These are phyloP conservation scores for Podaxis mareebaensis DNA, from an alignment of 768 basidiomycete species.

Conservation along the genomic window DNA sequence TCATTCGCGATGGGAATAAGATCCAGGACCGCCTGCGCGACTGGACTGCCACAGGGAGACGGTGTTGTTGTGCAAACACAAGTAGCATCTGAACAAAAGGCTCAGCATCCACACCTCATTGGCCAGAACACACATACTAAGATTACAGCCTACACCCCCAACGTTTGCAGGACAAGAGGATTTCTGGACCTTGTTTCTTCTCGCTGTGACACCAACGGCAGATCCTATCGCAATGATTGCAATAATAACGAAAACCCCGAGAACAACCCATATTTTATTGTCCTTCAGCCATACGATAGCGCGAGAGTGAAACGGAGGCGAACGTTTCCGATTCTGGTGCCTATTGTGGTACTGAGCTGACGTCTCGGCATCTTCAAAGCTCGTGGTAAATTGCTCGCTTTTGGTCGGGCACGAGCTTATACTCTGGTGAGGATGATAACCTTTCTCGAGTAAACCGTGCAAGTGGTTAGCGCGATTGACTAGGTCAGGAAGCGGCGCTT, in stretches of 20 bases:
- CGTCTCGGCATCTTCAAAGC: slow-evolving; percentile 22
- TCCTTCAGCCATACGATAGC: slow-evolving; percentile 16
- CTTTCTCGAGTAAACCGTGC: slow-evolving; percentile 50
- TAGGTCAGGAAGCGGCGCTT: slow-evolving; percentile 52
- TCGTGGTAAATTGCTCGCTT: slow-evolving; percentile 21
- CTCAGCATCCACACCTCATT: slow-evolving; percentile 9
- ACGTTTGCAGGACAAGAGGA: slow-evolving; percentile 41
- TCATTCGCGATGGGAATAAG: slow-evolving; percentile 51
- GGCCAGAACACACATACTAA: slow-evolving; percentile 43
- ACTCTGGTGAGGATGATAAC: slow-evolving; percentile 53
- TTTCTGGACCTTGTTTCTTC: slow-evolving; percentile 25
- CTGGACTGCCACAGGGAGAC: slow-evolving; percentile 43
- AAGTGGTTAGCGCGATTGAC: slow-evolving; percentile 50
- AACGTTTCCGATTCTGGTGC: not conserved
- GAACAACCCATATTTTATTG: slow-evolving; percentile 19
- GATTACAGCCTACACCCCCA: slow-evolving; percentile 52
- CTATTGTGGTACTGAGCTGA: not conserved
- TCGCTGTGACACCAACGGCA: slow-evolving; percentile 44
- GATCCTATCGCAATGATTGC: slow-evolving; percentile 43
- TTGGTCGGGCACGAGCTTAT: slow-evolving; percentile 28
- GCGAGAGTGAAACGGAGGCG: slow-evolving; percentile 5
- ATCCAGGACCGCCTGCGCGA: slow-evolving; percentile 53
- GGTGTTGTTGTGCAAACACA: slow-evolving; percentile 54
- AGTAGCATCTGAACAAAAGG: slow-evolving; percentile 48
- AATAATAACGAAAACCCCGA: slow-evolving; percentile 33